A percentile compares a stretch with the other conserved stretches of the same genome.
Conservation (phyloP, 441 rosid species). For the Euphorbia celastroides region DNA sequence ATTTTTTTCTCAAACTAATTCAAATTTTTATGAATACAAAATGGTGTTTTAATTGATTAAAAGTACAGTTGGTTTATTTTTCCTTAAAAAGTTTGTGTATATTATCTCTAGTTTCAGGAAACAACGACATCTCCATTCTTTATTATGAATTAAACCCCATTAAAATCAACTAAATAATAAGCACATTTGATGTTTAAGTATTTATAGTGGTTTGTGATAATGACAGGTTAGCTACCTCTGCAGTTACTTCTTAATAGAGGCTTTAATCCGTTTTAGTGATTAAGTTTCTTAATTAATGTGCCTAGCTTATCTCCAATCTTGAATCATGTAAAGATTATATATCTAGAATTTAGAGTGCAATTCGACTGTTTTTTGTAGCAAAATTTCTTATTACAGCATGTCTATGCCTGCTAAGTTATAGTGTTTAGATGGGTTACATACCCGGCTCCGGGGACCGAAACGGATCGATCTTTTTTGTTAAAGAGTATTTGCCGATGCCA, state of each 20-base stretch:
- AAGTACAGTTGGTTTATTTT: conserved; percentile 21
- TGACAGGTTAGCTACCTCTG: conserved; percentile 31
- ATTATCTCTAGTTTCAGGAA: neutral
- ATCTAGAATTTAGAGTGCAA: neutral
- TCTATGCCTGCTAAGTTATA: conserved; percentile 15
- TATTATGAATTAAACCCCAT: conserved; percentile 5
- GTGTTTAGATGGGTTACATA: neutral
- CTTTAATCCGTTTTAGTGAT: neutral
- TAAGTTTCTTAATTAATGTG: neutral
- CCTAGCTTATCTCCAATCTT: neutral
- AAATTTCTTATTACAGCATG: conserved; percentile 7
- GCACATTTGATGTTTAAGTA: conserved; percentile 6
- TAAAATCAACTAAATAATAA: too few relatives aligned
- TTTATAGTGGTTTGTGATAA: conserved; percentile 24
- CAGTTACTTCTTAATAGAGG: conserved; percentile 11
- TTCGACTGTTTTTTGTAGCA: neutral
- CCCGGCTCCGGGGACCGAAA: neutral
- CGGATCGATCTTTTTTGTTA: neutral
- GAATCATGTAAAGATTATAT: neutral
- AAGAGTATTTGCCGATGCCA: neutral
- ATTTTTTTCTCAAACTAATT: conserved; percentile 24
- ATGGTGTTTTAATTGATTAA: conserved; percentile 1
- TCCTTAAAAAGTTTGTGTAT: neutral
- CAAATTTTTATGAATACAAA: conserved; percentile 21
- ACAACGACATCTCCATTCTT: conserved; percentile 21